Base-by-base conservation (phyloP, 176 grass and related monocot species). In the Paspalum vaginatum region DNA sequence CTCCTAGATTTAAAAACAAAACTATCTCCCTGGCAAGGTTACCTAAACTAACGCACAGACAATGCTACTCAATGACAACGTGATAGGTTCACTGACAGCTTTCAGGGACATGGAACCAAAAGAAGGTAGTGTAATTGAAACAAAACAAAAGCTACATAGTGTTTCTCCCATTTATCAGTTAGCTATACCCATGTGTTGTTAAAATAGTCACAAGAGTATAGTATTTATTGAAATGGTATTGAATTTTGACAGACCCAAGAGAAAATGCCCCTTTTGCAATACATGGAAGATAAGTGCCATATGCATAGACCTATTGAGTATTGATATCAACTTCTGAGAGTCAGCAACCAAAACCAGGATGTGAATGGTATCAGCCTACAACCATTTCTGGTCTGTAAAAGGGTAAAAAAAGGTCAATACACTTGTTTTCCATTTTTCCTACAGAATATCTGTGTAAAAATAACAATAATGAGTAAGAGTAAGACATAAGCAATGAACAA, bases 291-390 rank as follows among this genome's bases (percentile, higher is more conserved):
- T n/a, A 59, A 52, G 47, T 51, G 10, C 25, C 17, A 53, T 39
- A 61, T 47, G 15, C 39, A 81, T 15, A 58, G 20, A 98, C 96
- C 96, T 98, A 90, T 54, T 98, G 96, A 50, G 96, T 98, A 79
- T 98, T 98, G 81, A 98, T 98, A 61, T 98, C 96, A 18, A 98
- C 92, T 56, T 92, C 92, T 68, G 96, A 98, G 32, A 98, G 84
- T 92, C 96, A 98, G 74, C 92, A 93, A 78, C 92, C 96, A 68
- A 98, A 98, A 11, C 92, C 96, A 76, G 92, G 96, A 89, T 98
- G 96, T 70, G 96, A 98, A 68, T 98, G 96, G 52, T 98, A 98
- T 92, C 96, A 98, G n/a, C 96, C 96, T 42, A 98, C 96, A 60
- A 98, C 96, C 96, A 98, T 98, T 85, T 98, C 96, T 58, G 96